Conservation (phyloP, 176 grass and related monocot species). For the Pontederia crassipes region DNA sequence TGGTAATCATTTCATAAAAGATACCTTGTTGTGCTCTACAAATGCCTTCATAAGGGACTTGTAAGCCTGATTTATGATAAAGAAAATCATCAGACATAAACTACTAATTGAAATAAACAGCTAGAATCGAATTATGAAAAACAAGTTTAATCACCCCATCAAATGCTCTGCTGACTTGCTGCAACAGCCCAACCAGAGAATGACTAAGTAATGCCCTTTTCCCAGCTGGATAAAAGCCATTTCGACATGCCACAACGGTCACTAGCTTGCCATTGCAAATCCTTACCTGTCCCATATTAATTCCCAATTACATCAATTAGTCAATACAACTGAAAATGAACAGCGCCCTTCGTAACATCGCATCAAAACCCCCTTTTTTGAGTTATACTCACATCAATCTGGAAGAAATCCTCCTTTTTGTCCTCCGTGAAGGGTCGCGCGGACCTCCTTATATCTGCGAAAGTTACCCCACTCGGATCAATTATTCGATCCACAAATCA, state of each 20-base stretch:
- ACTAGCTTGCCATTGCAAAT: slow-evolving; percentile 79
- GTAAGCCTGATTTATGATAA: slow-evolving; percentile 58
- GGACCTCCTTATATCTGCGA: slow-evolving; percentile 78
- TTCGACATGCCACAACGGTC: slow-evolving; percentile 62
- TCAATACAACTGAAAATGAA: neutral
- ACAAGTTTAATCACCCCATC: slow-evolving; percentile 53
- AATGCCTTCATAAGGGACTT: slow-evolving; percentile 94
- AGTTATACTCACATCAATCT: slow-evolving; percentile 75
- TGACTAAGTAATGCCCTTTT: slow-evolving; percentile 53
- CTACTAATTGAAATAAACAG: neutral
- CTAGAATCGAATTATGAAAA: neutral
- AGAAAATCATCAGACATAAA: neutral
- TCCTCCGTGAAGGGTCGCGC: slow-evolving; percentile 60
- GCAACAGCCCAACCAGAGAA: slow-evolving; percentile 67
- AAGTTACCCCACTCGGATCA: neutral
- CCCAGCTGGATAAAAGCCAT: slow-evolving; percentile 78
- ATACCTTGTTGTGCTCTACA: slow-evolving; percentile 94
- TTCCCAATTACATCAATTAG: neutral
- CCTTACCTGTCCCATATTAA: slow-evolving; percentile 35
- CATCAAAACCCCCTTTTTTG: neutral
- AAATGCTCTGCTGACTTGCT: slow-evolving; percentile 72
- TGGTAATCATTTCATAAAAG: slow-evolving; percentile 10
- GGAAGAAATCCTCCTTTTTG: slow-evolving; percentile 79
- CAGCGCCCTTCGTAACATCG: neutral
- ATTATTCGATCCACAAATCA: neutral